Base-by-base conservation (phyloP, 768 basidiomycete species). In the Dictyophora rubrovolvata region DNA sequence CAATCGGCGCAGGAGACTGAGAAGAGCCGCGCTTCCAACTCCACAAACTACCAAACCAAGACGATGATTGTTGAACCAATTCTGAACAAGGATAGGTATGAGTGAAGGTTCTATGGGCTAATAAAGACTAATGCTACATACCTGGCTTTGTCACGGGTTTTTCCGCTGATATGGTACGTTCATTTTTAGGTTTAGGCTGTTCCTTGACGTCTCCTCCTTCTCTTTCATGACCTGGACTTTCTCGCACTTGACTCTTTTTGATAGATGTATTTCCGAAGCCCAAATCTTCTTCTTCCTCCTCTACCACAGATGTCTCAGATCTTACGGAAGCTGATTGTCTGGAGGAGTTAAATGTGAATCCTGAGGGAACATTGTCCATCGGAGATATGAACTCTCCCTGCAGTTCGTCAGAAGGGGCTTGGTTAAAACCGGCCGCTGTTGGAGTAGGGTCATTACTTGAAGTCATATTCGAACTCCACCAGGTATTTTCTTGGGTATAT, bases 31-130 rank as follows among this genome's bases (percentile, higher is more conserved):
- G 87, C n/a, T 9, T n/a, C 42, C 42, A 42, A 56, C 69, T 69
- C 84, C 89, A 95, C 74, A 85, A 83, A 36, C 87, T 79, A 59
- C 85, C 83, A 22, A 97, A 71, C 94, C 94, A 97, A 2, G 84
- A 84, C 2, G 72, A 50, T 62, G 42, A 70, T 65, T 23, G 67
- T 55, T 62, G 66, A 48, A 64, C 56, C 21, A 47, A 16, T 59
- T 53, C 54, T 61, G 37, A 53, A 34, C 34, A 37, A 55, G 33
- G 48, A 21, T 53, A 48, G 42, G 51, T 14, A 54, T 28, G 35
- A 20, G 10, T 7, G 28, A 28, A 3, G 28, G 28, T 28, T 7
- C 7, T 16, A 23, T 36, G 23, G n/a, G n/a, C n/a, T n/a, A 18
- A 2, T 20, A 34, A 37, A 65, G 63, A 14, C 54, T n/a, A 57